A percentile compares a stretch with the other conserved stretches of the same genome.
Conservation (phyloP, 306 rosid species). For the Pyrus bretschneideri region DNA sequence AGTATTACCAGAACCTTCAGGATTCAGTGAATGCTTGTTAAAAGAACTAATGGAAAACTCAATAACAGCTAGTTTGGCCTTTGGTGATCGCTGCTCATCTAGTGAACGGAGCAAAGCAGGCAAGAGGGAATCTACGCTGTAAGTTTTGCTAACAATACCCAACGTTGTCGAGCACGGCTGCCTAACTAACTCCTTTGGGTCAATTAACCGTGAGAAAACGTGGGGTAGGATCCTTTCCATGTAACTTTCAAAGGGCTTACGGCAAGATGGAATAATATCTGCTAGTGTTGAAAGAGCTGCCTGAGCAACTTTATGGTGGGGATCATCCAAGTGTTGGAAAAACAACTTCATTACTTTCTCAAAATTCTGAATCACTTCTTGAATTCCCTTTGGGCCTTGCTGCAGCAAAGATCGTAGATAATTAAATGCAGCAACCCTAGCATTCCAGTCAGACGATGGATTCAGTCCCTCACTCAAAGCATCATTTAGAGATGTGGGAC, state of each 20-base stretch:
- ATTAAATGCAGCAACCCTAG: slow-evolving; percentile 91
- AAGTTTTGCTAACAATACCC: slow-evolving; percentile 80
- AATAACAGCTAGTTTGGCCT: slow-evolving; percentile 96
- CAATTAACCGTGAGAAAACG: slow-evolving; percentile 94
- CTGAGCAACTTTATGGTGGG: slow-evolving; percentile 98
- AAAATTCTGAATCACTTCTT: slow-evolving; percentile 82
- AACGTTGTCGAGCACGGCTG: slow-evolving; percentile 76
- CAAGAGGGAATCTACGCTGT: slow-evolving; percentile 78
- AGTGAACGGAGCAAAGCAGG: slow-evolving; percentile 95
- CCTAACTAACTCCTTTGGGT: slow-evolving; percentile 94
- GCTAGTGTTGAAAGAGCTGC: slow-evolving; percentile 97
- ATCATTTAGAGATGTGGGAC: slow-evolving; percentile 80
- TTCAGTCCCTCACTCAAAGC: slow-evolving; percentile 88
- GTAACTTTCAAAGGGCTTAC: slow-evolving; percentile 90
- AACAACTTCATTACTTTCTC: slow-evolving; percentile 99
- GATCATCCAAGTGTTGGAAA: slow-evolving; percentile 98
- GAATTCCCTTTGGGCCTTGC: slow-evolving; percentile 89
- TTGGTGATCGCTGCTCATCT: slow-evolving; percentile 97
- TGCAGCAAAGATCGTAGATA: slow-evolving; percentile 78
- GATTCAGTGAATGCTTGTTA: slow-evolving; percentile 67
- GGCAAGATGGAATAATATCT: slow-evolving; percentile 79
- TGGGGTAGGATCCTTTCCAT: slow-evolving; percentile 95
- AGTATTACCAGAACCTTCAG: slow-evolving; percentile 78
- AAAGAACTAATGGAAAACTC: slow-evolving; percentile 84
- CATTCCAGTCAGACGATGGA: slow-evolving; percentile 94